Base-by-base conservation (phyloP, 768 basidiomycete species). In the Albatrellus ellisii region DNA sequence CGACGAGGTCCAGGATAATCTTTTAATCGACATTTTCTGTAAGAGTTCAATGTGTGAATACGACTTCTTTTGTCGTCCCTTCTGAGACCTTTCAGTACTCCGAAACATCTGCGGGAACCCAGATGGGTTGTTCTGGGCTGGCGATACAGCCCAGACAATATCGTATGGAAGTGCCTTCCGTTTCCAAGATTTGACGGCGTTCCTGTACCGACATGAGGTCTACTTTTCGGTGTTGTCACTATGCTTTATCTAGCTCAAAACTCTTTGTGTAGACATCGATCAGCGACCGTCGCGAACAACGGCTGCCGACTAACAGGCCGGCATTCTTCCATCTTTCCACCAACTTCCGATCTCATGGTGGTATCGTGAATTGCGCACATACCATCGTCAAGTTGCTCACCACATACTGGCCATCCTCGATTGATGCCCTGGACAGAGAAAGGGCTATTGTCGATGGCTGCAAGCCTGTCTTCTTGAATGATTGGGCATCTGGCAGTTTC, bases 91-190 rank as follows among this genome's bases (percentile, higher is more conserved):
- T 26, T 7, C 43, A 84, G 82, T 85, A 3, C 56, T 85, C 29
- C 62, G 79, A 24, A 62, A 63, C 0, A 53, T 85, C n/a, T 83
- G 78, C 46, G 56, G 57, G 9, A 83, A 83, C 50, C 67, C 72
- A 0, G 61, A 79, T 39, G 81, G 82, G 0, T 57, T 83, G 15
- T 79, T 85, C 47, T 84, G 79, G 78, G 82, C 80, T 1, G 83
- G 84, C 0, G 83, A 86, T 52, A 84, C 83, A 0, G 80, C 83
- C 0, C 83, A 86, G 48, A 79, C 82, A 0, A 85, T 86, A 28
- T 75, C 79, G 0, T 68, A 72, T 0, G 83, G 82, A 2, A 80
- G 77, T 46, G 69, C 78, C 0, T 86, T 86, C 49, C 62, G 75
- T 8, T 86, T 86, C 53, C 62, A 78, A 41, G 79, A 83, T 33